These are phyloP conservation scores for Rhodosporidiobolus odoratus DNA, from an alignment of 768 basidiomycete genomes.

Conservation along the genomic window DNA sequence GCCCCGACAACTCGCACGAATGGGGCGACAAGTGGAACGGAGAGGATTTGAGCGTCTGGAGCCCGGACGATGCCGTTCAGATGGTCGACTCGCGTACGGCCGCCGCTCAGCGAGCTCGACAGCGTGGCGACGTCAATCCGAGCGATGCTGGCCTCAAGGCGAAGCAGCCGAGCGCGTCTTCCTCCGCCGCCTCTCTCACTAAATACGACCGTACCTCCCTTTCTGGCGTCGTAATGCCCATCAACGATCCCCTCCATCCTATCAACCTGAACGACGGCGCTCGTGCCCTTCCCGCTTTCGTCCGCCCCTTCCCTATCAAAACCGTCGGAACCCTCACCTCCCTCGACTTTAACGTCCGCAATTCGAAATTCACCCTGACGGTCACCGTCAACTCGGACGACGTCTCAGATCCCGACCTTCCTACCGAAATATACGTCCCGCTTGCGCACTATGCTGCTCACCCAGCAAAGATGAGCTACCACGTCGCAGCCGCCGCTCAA, in stretches of 20 bases:
- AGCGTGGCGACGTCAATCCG: conserved; percentile 2
- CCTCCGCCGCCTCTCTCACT: not conserved
- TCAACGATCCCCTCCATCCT: conserved; percentile 27
- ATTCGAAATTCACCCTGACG: conserved; percentile 64
- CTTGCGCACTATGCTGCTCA: conserved; percentile 73
- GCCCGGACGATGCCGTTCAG: conserved; percentile 57
- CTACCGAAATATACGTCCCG: conserved; percentile 90
- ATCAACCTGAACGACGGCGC: conserved; percentile 68
- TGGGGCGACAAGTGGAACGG: conserved; percentile 98
- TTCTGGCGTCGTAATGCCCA: not conserved
- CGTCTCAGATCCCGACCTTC: conserved; percentile 48
- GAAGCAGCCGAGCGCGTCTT: not conserved
- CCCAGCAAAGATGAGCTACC: conserved; percentile 23
- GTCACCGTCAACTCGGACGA: conserved; percentile 64
- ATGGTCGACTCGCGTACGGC: not conserved
- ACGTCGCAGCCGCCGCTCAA: conserved; percentile 10
- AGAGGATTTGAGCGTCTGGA: conserved; percentile 90
- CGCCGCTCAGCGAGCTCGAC: not conserved
- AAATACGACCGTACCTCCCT: conserved; percentile 1
- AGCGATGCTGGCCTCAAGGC: not conserved
- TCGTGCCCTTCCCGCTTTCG: conserved; percentile 75
- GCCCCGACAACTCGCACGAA: conserved; percentile 64
- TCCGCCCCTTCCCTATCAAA: conserved; percentile 71
- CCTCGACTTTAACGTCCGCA: conserved; percentile 69
- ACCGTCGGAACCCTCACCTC: conserved; percentile 63